A percentile compares a stretch with the other conserved stretches of the same genome.
Conservation (phyloP, 768 basidiomycete genomes). For the Pleurotus salmoneostramineus region DNA sequence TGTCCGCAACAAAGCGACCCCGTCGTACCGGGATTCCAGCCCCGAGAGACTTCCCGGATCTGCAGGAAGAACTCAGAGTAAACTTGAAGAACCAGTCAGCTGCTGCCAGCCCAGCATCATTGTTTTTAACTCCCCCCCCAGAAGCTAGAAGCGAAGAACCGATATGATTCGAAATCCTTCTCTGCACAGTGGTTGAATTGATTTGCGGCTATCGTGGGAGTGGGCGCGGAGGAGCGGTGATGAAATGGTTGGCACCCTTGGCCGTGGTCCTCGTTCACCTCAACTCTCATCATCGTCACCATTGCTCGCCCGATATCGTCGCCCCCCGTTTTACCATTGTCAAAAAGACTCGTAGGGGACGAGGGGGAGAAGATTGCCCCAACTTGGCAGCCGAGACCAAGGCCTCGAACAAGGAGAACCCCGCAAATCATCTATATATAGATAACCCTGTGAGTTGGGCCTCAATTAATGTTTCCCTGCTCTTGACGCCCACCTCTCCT, state of each 20-base stretch:
- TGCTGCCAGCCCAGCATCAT: too few relatives aligned
- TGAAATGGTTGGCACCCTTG: background rate
- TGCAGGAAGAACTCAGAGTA: too few relatives aligned
- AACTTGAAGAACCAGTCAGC: too few relatives aligned
- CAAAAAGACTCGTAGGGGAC: background rate
- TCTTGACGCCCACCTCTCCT: background rate
- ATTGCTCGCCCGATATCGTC: background rate
- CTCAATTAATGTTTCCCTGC: background rate
- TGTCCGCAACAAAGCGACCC: too few relatives aligned
- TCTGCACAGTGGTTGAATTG: too few relatives aligned
- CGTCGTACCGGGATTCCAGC: too few relatives aligned
- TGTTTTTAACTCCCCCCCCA: too few relatives aligned
- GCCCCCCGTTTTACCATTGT: background rate
- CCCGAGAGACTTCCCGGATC: too few relatives aligned
- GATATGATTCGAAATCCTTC: too few relatives aligned
- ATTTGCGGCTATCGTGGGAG: background rate
- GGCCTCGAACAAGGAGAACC: constrained; percentile 1
- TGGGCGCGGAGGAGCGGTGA: background rate
- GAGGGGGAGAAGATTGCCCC: background rate
- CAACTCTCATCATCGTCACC: background rate
- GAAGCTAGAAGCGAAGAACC: too few relatives aligned
- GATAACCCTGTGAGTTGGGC: constrained; percentile 2
- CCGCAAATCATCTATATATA: constrained; percentile 7
- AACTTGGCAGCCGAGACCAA: background rate
- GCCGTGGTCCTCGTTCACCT: background rate